Evolutionary conservation across 129 eudicot species (phyloP).

Genomic region (Lactuca sativa): DNA sequence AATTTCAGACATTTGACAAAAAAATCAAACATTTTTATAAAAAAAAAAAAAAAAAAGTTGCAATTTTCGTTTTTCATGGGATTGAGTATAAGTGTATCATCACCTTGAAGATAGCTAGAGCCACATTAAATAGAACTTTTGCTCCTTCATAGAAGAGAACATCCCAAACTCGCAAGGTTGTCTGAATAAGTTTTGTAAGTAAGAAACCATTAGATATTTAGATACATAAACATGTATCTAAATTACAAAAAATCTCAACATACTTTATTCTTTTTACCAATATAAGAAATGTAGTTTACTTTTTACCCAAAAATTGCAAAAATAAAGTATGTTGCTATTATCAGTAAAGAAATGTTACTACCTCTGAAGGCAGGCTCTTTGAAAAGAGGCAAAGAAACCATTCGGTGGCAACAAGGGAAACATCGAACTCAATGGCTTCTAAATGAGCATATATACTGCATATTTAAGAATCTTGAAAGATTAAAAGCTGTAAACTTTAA

Average conservation of each 20-base stretch:
- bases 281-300: no score
- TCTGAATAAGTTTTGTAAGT: constrained; percentile 42
- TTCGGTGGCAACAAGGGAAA: constrained; percentile 92
- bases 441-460: constrained; percentile 89
- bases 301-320: no score
- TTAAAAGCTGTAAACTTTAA: constrained; percentile 17
- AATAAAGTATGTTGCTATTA: no score
- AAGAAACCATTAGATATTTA: constrained; percentile 14
- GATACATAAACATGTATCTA: background rate
- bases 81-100: constrained; percentile 10
- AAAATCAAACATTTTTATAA: background rate
- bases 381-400: constrained; percentile 96
- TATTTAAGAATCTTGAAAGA: background rate
- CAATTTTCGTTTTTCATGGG: background rate
- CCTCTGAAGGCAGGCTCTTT: constrained; percentile 99
- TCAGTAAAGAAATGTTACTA: background rate
- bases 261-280: no score
- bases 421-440: constrained; percentile 87
- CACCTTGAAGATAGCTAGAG: constrained; percentile 95
- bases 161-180: constrained; percentile 96
- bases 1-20: background rate
- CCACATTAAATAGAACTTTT: constrained; percentile 73
- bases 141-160: constrained; percentile 97
- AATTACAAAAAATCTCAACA: no score
- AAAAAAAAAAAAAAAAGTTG: background rate